Evolutionary conservation across 495 filamentous ascomycete genomes (phyloP).

Genomic region (Aspergillus egyptiacus): DNA sequence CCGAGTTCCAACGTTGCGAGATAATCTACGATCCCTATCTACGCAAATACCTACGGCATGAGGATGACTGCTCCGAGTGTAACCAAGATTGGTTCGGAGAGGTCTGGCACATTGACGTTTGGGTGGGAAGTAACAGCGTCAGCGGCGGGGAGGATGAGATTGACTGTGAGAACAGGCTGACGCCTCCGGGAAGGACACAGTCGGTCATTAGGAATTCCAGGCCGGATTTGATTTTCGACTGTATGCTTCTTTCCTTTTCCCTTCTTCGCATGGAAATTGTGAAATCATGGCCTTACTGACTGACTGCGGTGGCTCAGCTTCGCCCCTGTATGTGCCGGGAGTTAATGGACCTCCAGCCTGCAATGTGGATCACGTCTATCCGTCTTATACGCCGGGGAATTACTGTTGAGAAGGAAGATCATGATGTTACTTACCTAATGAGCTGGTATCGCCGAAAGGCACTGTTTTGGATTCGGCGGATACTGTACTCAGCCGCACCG

Average conservation of each 20-base stretch:
- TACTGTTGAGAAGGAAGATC: constrained; percentile 9
- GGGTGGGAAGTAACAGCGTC: constrained; percentile 32
- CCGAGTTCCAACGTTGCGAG: constrained; percentile 37
- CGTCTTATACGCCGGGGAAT: background rate
- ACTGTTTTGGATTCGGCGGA: background rate
- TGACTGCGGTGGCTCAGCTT: background rate
- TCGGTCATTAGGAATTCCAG: constrained; percentile 4
- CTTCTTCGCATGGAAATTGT: background rate
- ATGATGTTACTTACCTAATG: no score
- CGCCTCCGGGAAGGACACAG: constrained; percentile 6
- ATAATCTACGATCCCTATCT: constrained; percentile 39
- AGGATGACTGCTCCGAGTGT: constrained; percentile 33
- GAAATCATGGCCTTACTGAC: background rate
- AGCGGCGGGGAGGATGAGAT: constrained; percentile 23
- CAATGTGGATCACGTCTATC: constrained; percentile 7
- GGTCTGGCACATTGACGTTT: constrained; percentile 35
- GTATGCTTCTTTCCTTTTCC: background rate
- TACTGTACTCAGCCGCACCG: no score
- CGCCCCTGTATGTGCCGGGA: background rate
- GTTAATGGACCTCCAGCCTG: background rate
- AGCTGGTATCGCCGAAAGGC: no score
- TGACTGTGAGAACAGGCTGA: constrained; percentile 34
- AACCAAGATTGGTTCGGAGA: constrained; percentile 24
- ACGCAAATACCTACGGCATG: constrained; percentile 36
- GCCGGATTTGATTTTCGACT: constrained; percentile 1